Base-by-base conservation (phyloP, 805 yeast species). In the Metschnikowia gelsemii region DNA sequence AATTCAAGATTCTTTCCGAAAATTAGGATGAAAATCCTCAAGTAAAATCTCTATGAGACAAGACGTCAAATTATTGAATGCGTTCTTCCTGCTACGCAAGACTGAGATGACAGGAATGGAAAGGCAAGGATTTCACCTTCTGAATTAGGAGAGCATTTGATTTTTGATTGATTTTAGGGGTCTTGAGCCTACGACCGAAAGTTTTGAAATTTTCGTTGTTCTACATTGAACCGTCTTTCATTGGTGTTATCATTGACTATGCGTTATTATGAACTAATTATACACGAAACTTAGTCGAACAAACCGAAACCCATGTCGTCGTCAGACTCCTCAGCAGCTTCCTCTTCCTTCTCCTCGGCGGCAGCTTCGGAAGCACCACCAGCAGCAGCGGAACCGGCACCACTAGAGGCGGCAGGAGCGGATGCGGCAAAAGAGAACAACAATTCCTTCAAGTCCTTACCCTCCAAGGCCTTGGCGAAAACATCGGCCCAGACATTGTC, bases 401-500 rank as follows among this genome's bases (percentile, higher is more conserved):
- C 63, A 45, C 63, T 39, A 49, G 59, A 58, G 47, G 72, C 58
- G 55, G 73, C 63, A 47, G 73, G 71, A 45, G 68, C 72, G 56
- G 72, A 35, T 45, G 74, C 73, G 49, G 85, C 80, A 55, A 69
- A 63, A 47, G 73, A 67, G 66, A 66, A 69, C 64, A 83, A 75
- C 57, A 87, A 78, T 62, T 83, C 88, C 79, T 84, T 84, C 72
- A 87, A 71, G 80, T 87, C 75, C 75, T 84, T 84, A 63, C 87
- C 88, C 63, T 75, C 82, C 58, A 87, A 75, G 65, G 95, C 96
- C 78, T 85, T 85, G 63, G 96, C 86, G 76, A 74, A 88, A 59
- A 87, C 79, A 63, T 85, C 85, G 62, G 93, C 85, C 91, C 91
- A 87, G 77, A 86, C 79, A 64, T 72, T 45, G 48, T 86, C 95